phyloP scores from a whole-genome alignment of 177 flowering plant species.

The Vitis hybrid region DNA sequence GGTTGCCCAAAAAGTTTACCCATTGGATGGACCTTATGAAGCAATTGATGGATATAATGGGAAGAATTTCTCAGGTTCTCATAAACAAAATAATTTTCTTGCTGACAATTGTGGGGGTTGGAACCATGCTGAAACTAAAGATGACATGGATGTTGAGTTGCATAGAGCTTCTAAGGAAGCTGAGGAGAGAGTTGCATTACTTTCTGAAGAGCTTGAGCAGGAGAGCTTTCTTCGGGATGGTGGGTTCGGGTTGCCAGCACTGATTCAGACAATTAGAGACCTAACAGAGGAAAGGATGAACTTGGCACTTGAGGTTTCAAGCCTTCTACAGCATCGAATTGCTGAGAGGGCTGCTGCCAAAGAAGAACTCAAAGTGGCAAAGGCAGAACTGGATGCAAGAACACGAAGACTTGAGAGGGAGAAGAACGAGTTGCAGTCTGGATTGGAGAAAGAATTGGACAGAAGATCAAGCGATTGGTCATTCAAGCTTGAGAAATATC shows the following conservation, averaged over 20 bases:
- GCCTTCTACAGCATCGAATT: slow-evolving; percentile 50
- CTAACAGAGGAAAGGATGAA: slow-evolving; percentile 52
- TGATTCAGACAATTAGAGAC: slow-evolving; percentile 53
- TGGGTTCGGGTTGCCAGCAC: slow-evolving; percentile 35
- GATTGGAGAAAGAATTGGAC: slow-evolving; percentile 82
- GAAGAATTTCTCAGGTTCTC: slow-evolving; percentile 25
- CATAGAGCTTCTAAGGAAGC: slow-evolving; percentile 55
- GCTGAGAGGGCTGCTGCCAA: slow-evolving; percentile 56
- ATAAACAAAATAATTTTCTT: slow-evolving; percentile 18
- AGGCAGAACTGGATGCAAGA: slow-evolving; percentile 48
- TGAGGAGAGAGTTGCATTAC: slow-evolving; percentile 51
- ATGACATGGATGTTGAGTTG: slow-evolving; percentile 50
- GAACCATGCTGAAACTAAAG: slow-evolving; percentile 26
- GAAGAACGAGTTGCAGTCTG: slow-evolving; percentile 66
- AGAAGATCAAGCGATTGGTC: slow-evolving; percentile 92
- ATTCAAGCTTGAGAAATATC: slow-evolving; percentile 72
- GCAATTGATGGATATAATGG: slow-evolving; percentile 19
- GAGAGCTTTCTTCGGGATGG: slow-evolving; percentile 36
- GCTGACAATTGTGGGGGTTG: slow-evolving; percentile 19
- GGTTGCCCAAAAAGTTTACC: slow-evolving; percentile 15
- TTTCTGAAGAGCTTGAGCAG: slow-evolving; percentile 65
- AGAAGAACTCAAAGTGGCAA: slow-evolving; percentile 48
- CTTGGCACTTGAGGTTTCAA: slow-evolving; percentile 72
- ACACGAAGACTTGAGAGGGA: slow-evolving; percentile 69
- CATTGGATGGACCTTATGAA: slow-evolving; percentile 30